Evolutionary conservation across 371 early-diverging fungal genomes (phyloP).

Genomic region (Choanephora cucurbitarum): DNA sequence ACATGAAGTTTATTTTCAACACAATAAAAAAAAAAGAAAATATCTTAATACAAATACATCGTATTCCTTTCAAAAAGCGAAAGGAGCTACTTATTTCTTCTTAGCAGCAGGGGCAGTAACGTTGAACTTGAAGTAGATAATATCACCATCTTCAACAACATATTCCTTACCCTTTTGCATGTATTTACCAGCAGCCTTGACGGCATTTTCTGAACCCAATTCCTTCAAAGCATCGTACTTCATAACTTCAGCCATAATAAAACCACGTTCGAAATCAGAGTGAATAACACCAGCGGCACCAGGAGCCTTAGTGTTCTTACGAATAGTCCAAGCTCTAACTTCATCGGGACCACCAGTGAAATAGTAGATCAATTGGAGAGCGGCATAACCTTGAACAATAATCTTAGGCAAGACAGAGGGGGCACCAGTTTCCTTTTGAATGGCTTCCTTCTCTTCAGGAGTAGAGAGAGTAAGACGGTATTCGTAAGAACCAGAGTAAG

Average conservation of each 20-base stretch:
- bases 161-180: conserved; percentile 95
- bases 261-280: conserved; percentile 96
- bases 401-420: conserved; percentile 86
- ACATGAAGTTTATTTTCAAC: too few relatives aligned
- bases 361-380: conserved; percentile 92
- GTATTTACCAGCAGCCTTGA: conserved; percentile 96
- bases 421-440: conserved; percentile 62
- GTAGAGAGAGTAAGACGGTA: conserved; percentile 47
- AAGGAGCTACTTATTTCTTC: conserved; percentile 22
- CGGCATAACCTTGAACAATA: conserved; percentile 89
- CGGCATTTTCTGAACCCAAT: conserved; percentile 80
- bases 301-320: conserved; percentile 92
- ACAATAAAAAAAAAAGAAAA: not conserved
- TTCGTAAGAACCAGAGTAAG: conserved; percentile 89
- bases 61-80: too few relatives aligned
- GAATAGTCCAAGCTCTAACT: conserved; percentile 95
- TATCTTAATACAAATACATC: not conserved
- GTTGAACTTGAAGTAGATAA: conserved; percentile 78
- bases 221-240: conserved; percentile 85
- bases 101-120: conserved; percentile 32
- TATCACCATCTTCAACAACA: conserved; percentile 92
- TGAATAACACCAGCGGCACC: conserved; percentile 93
- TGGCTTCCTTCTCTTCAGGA: conserved; percentile 63
- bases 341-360: conserved; percentile 97
- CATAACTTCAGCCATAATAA: conserved; percentile 98